Conservation (phyloP, 371 early-diverging fungal genomes). For the Lichtheimia ramosa region DNA sequence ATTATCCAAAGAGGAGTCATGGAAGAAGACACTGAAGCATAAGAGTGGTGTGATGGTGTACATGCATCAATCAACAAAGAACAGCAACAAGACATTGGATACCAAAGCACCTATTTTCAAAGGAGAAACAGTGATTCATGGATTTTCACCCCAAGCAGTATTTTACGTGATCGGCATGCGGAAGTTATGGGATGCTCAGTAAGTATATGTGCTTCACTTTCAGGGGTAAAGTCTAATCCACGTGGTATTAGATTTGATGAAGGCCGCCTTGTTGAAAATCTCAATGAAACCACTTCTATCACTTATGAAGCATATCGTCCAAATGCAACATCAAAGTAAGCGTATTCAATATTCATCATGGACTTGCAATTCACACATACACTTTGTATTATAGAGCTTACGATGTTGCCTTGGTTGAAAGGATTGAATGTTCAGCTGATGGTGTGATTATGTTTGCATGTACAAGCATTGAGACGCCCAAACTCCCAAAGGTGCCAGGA, state of each 20-base stretch:
- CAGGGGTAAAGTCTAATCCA: not conserved
- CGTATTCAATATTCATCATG: not conserved
- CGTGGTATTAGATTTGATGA: constrained; percentile 46
- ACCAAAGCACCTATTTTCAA: constrained; percentile 58
- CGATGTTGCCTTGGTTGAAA: constrained; percentile 65
- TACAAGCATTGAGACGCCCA: constrained; percentile 62
- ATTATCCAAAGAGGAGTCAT: constrained; percentile 33
- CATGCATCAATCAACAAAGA: constrained; percentile 29
- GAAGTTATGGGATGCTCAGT: constrained; percentile 62
- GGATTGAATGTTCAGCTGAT: constrained; percentile 57
- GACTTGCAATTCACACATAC: not conserved
- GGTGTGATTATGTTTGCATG: constrained; percentile 67
- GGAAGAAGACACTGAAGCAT: constrained; percentile 72
- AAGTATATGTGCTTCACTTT: constrained; percentile 12
- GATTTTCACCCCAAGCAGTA: constrained; percentile 65
- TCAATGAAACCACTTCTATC: constrained; percentile 55
- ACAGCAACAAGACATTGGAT: constrained; percentile 24
- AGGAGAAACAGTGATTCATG: constrained; percentile 63
- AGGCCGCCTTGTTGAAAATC: constrained; percentile 52
- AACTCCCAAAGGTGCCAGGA: constrained; percentile 56
- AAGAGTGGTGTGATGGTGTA: constrained; percentile 65
- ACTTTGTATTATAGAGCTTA: constrained; percentile 40
- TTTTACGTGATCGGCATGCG: constrained; percentile 71
- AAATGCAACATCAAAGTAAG: constrained; percentile 41
- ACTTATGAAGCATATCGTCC: constrained; percentile 55